phyloP scores from a whole-genome alignment of 2,329 filamentous ascomycete species.

The Fusarium praegraminearum region DNA sequence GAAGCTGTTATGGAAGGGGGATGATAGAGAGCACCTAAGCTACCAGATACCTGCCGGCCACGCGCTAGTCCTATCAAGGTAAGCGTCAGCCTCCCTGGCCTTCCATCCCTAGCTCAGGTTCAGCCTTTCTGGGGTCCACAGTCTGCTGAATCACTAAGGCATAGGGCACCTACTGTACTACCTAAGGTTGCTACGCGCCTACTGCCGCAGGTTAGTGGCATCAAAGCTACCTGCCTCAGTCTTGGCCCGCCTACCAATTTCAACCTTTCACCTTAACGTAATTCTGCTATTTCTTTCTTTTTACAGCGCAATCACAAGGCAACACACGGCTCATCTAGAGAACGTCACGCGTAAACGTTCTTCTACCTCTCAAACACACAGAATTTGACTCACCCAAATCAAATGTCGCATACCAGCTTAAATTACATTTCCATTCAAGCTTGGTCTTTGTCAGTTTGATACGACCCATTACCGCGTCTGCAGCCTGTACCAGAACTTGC shows the following conservation, averaged over 20 bases:
- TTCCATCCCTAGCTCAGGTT: neutral
- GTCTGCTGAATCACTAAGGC: neutral
- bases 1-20: slow-evolving; percentile 26
- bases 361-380: neutral
- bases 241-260: slow-evolving; percentile 2
- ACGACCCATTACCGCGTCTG: slow-evolving; percentile 17
- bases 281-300: slow-evolving; percentile 4
- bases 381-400: slow-evolving; percentile 20
- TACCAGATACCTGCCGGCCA: neutral
- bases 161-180: neutral
- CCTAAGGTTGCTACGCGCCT: neutral
- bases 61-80: slow-evolving; percentile 34
- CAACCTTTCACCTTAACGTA: slow-evolving; percentile 18
- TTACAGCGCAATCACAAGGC: neutral
- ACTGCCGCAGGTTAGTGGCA: neutral
- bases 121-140: slow-evolving; percentile 39
- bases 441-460: slow-evolving; percentile 37
- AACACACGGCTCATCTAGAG: neutral
- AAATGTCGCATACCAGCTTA: slow-evolving; percentile 46
- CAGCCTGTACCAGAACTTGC: slow-evolving; percentile 4
- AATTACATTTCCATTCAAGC: slow-evolving; percentile 27
- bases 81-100: slow-evolving; percentile 37
- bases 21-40: slow-evolving; percentile 1
- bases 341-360: slow-evolving; percentile 4
- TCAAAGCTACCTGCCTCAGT: neutral